phyloP scores from a whole-genome alignment of 2,329 filamentous ascomycete species.

The Cercospora brassicicola region DNA sequence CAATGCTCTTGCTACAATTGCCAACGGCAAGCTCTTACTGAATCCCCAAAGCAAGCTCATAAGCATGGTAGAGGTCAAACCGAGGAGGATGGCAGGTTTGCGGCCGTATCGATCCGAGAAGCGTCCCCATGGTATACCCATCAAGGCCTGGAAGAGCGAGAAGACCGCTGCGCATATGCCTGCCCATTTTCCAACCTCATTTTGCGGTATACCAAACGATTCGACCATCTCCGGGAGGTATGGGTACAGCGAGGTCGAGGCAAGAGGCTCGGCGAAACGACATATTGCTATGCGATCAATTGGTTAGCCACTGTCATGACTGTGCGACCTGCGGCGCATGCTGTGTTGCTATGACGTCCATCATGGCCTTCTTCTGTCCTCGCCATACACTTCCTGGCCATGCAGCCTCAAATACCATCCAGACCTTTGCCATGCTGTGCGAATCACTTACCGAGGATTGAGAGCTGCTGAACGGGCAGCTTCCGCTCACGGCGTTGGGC shows the following conservation, averaged over 20 bases:
- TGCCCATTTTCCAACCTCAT: slow-evolving; percentile 77
- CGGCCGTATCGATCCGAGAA: slow-evolving; percentile 77
- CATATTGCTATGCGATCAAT: slow-evolving; percentile 68
- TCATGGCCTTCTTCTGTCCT: neutral
- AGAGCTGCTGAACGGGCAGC: slow-evolving; percentile 73
- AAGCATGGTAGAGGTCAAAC: slow-evolving; percentile 75
- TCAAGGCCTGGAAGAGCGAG: slow-evolving; percentile 76
- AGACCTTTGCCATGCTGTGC: neutral
- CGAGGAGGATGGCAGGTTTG: slow-evolving; percentile 76
- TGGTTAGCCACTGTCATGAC: slow-evolving; percentile 19
- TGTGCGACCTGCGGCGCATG: neutral
- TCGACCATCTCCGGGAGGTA: slow-evolving; percentile 90
- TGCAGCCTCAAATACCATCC: neutral
- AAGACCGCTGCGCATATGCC: slow-evolving; percentile 85
- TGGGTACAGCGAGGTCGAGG: slow-evolving; percentile 87
- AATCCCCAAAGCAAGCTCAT: slow-evolving; percentile 82
- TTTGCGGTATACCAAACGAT: slow-evolving; percentile 69
- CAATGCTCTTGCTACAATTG: slow-evolving; percentile 73
- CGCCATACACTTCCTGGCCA: neutral
- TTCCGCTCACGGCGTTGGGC: slow-evolving; percentile 45
- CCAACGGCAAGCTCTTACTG: slow-evolving; percentile 75
- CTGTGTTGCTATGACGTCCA: neutral
- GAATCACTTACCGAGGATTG: slow-evolving; percentile 64
- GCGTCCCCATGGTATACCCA: slow-evolving; percentile 84
- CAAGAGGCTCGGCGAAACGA: slow-evolving; percentile 87